phyloP scores from a whole-genome alignment of 2,329 filamentous ascomycete genomes.

The Ascochyta fabae region DNA sequence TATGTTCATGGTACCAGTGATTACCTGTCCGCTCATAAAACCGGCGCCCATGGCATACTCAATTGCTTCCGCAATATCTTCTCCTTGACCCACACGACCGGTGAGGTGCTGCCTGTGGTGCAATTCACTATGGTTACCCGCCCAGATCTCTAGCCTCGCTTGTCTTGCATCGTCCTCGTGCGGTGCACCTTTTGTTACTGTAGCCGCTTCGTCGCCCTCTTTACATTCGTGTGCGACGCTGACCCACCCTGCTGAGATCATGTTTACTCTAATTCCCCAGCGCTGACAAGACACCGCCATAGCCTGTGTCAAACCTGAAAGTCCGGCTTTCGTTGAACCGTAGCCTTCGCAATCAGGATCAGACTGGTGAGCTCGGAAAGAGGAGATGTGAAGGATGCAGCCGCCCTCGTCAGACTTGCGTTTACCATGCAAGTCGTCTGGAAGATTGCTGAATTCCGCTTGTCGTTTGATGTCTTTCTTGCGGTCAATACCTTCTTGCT shows the following conservation, averaged over 20 bases:
- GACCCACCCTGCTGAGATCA: slow-evolving; percentile 59
- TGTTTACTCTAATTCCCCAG: slow-evolving; percentile 55
- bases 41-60: slow-evolving; percentile 51
- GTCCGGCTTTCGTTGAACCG: slow-evolving; percentile 57
- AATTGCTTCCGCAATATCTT: slow-evolving; percentile 54
- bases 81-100: slow-evolving; percentile 57
- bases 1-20: slow-evolving; percentile 36
- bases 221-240: slow-evolving; percentile 54
- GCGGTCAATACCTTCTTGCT: slow-evolving; percentile 24
- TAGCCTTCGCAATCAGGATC: slow-evolving; percentile 59
- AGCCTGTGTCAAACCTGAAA: slow-evolving; percentile 57
- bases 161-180: slow-evolving; percentile 26
- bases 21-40: slow-evolving; percentile 48
- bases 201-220: slow-evolving; percentile 49
- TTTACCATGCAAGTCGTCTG: slow-evolving; percentile 27
- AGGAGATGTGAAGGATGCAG: slow-evolving; percentile 54
- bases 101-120: slow-evolving; percentile 58
- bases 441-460: slow-evolving; percentile 28
- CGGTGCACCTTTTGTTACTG: slow-evolving; percentile 20
- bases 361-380: slow-evolving; percentile 57
- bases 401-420: slow-evolving; percentile 34
- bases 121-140: slow-evolving; percentile 52
- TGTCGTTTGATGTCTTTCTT: slow-evolving; percentile 28
- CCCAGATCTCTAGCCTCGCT: slow-evolving; percentile 46
- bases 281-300: slow-evolving; percentile 55